Base-by-base conservation (phyloP, 176 grass and related monocot species). In the Stipa capillata region DNA sequence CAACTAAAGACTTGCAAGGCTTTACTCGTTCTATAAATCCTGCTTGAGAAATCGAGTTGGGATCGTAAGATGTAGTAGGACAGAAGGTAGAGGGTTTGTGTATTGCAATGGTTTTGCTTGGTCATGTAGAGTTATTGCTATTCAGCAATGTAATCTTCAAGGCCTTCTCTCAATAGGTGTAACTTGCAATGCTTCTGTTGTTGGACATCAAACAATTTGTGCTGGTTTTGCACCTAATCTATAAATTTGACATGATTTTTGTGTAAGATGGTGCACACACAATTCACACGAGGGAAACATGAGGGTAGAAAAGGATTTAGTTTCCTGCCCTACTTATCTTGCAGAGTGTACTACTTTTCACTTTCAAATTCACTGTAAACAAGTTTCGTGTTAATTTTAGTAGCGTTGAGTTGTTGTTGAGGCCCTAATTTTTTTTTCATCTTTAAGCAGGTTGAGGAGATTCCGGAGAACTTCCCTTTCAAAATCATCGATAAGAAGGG, bases 391-490 rank as follows among this genome's bases (percentile, higher is more conserved):
- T 61, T 70, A 23, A 29, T 47, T 18, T 8, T 69, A 45, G 7
- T 7, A 45, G 12, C 45, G 65, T 8, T 28, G 40, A 8, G 13
- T 44, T 42, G 4, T 13, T 68, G 3, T 69, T 5, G 20, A 58
- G 35, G 56, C 7, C 33, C 79, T 88, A 32, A 79, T 60, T 31
- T 61, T 21, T 28, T 72, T 25, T 64, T 10, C 7, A 0, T 72
- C 25, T n/a, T 44, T 74, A 49, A 80, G 67, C 83, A 94, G 92
- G 86, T 89, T 15, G 88, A 99, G 52, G 88, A 93, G 65, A 78
- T 89, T 53, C 96, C 96, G 12, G 81, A 82, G 2, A 77, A 83
- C 11, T 95, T 99, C 66, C 96, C 92, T 59, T 99, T 99, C 54
- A 83, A 95, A 75, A 93, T 99, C 67, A 41, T 23, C 1, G 92